These are phyloP conservation scores for Nidularia sp. DNA, from an alignment of 768 basidiomycete species.

Conservation along the genomic window DNA sequence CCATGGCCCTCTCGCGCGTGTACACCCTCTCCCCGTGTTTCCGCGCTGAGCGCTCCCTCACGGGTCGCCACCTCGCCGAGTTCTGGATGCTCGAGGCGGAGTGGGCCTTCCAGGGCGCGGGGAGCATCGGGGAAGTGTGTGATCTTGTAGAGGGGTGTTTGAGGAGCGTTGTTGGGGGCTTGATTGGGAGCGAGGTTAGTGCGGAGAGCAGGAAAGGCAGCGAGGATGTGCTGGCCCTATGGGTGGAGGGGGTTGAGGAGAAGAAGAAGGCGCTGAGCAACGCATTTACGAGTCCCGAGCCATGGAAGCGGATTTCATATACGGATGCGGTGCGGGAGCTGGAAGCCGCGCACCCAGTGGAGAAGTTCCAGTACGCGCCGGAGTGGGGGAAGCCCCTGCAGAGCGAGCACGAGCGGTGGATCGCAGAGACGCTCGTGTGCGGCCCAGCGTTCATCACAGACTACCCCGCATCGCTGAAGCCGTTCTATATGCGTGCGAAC, in stretches of 20 bases:
- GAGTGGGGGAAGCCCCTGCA: slow-evolving; percentile 70
- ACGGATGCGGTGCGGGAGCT: slow-evolving; percentile 68
- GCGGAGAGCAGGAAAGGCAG: no score
- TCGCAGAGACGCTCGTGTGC: slow-evolving; percentile 62
- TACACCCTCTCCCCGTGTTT: slow-evolving; percentile 95
- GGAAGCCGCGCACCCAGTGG: slow-evolving; percentile 23
- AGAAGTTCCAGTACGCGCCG: slow-evolving; percentile 52
- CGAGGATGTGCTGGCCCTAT: slow-evolving; percentile 15
- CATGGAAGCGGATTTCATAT: slow-evolving; percentile 79
- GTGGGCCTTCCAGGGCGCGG: slow-evolving; percentile 42
- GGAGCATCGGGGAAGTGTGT: slow-evolving; percentile 41
- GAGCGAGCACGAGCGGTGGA: slow-evolving; percentile 92
- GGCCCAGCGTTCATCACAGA: slow-evolving; percentile 91
- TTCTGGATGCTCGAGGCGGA: slow-evolving; percentile 99
- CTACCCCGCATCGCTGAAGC: slow-evolving; percentile 81
- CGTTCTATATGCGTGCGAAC: slow-evolving; percentile 93
- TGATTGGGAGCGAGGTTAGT: slow-evolving; percentile 1
- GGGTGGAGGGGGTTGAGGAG: slow-evolving; percentile 32
- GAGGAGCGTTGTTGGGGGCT: slow-evolving; percentile 15
- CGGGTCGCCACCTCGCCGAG: slow-evolving; percentile 90
- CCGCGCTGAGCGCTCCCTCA: slow-evolving; percentile 87
- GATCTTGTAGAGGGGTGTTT: slow-evolving; percentile 33
- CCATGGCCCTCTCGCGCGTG: slow-evolving; percentile 72
- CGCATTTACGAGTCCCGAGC: slow-evolving; percentile 23
- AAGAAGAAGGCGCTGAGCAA: slow-evolving; percentile 28